These are phyloP conservation scores for Athelia sp. DNA, from an alignment of 1,284 basidiomycete species.

Conservation along the genomic window DNA sequence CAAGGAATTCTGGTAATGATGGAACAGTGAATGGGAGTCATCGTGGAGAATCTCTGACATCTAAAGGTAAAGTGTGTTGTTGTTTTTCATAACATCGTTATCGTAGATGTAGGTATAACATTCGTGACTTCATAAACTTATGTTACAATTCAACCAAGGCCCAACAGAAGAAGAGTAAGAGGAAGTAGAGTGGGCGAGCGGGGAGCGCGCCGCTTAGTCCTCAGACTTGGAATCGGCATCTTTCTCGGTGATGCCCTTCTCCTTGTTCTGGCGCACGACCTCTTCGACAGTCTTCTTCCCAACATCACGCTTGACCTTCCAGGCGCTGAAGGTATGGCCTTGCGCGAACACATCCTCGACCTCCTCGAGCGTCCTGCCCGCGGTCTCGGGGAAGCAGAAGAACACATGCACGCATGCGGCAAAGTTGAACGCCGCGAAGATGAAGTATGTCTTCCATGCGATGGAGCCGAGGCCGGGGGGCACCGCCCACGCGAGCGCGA, in stretches of 20 bases:
- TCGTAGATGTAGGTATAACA: constrained; percentile 82
- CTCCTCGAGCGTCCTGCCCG: constrained; percentile 67
- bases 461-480: constrained; percentile 50
- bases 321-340: constrained; percentile 67
- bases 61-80: background rate
- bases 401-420: constrained; percentile 63
- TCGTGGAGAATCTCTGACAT: no score
- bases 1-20: no score
- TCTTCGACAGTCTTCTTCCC: constrained; percentile 58
- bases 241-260: background rate
- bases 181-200: no score
- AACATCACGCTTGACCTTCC: constrained; percentile 57
- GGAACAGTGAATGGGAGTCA: no score
- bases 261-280: constrained; percentile 20
- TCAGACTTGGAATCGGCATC: no score
- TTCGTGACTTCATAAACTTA: constrained; percentile 92
- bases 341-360: constrained; percentile 70
- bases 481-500: constrained; percentile 63
- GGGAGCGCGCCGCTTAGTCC: no score
- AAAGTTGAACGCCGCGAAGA: constrained; percentile 76
- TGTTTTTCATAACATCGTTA: constrained; percentile 4
- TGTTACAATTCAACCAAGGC: no score
- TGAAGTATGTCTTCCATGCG: constrained; percentile 61
- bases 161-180: no score
- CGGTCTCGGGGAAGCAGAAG: constrained; percentile 76